Evolutionary conservation across 148 eudicot species (phyloP), one percentile per base, ranked within the genome.

Genomic region (Vaccinium macrocarpon): DNA sequence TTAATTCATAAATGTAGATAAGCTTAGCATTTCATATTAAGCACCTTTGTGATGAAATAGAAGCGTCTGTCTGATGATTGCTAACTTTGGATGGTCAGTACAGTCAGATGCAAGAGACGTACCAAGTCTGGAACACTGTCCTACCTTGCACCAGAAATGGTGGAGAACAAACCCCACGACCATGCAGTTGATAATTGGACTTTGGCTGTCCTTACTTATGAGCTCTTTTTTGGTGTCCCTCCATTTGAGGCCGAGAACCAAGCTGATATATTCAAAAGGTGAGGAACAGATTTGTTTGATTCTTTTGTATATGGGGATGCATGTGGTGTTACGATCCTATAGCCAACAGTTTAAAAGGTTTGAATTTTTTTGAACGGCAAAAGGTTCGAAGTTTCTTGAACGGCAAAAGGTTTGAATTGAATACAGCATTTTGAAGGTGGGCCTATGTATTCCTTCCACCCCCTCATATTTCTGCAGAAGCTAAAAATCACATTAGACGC

Each of bases 71-170:
- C 82, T 95, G 81, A 95, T 93, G 89, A 92, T 92, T 87, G 97
- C 97, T 57, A 97, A 95, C 84, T 95, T 95, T 83, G 97, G 97
- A 27, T 93, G 98, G 97, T 95, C 98, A 52, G 98, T 93, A 18
- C 97, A 93, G 83, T 91, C 95, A 53, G 85, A 52, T 9, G 75
- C 89, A 93, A 94, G 87, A 91, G 98, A 52, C 91, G 86, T 84
- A 94, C 98, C 13, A 94, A 91, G 93, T 95, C 98, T 86, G 98
- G 99, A 84, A 94, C 99, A 57, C 88, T 96, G 68, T 98, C 93
- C 86, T 96, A 96, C 85, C 79, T 94, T 82, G 97, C 99, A 55
- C 99, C 99, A 64, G 99, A 96, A 86, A 94, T 93, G 93, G 98
- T 96, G 88, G 98, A 96, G 85, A 93, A 92, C 85, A 93, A 90